Conservation (phyloP, 1,284 basidiomycete genomes). For the Meripilus lineatus region DNA sequence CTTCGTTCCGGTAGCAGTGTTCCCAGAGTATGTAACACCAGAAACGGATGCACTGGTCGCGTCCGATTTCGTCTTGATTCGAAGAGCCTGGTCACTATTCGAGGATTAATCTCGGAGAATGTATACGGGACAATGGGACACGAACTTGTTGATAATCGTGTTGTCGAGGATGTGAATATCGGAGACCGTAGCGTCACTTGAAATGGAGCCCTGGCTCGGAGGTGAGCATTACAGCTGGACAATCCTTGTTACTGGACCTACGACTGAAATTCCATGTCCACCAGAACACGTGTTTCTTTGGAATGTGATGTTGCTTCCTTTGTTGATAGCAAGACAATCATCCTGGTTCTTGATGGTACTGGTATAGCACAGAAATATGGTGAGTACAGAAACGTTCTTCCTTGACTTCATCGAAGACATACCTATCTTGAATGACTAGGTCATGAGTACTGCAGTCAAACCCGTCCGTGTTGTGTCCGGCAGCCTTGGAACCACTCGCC, state of each 20-base stretch:
- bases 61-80: conserved; percentile 35
- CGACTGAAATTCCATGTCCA: conserved; percentile 58
- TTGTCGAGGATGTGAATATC: conserved; percentile 44
- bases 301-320: conserved; percentile 51
- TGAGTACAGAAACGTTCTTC: not conserved
- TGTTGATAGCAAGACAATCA: conserved; percentile 61
- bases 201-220: conserved; percentile 40
- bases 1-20: conserved; percentile 22
- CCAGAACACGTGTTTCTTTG: conserved; percentile 47
- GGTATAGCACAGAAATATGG: not conserved
- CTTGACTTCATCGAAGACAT: conserved; percentile 6
- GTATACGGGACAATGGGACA: too few species aligned
- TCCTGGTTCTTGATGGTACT: conserved; percentile 38
- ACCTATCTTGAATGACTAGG: conserved; percentile 38
- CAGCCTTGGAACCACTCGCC: conserved; percentile 34
- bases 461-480: conserved; percentile 46
- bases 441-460: conserved; percentile 44
- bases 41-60: conserved; percentile 30
- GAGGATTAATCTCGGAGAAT: too few species aligned
- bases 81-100: conserved; percentile 33
- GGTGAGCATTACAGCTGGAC: not conserved
- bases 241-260: conserved; percentile 9
- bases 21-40: conserved; percentile 32
- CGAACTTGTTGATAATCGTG: conserved; percentile 30
- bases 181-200: conserved; percentile 39